Evolutionary conservation across 2,329 filamentous ascomycete species (phyloP).

Genomic region (Helminthosporium solani): DNA sequence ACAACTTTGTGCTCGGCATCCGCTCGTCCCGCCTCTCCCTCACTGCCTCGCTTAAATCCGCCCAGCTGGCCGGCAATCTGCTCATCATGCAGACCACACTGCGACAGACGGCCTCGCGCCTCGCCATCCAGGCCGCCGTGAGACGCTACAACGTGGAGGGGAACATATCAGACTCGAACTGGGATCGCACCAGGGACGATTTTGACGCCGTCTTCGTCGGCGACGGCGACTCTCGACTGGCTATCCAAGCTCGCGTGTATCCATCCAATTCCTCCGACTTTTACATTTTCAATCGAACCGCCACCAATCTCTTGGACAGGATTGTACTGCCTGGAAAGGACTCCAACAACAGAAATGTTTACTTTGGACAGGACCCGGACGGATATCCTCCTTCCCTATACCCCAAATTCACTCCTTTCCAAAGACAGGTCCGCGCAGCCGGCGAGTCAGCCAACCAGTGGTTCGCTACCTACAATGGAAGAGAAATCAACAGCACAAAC

Average conservation of each 20-base stretch:
- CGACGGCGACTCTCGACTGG: constrained; percentile 48
- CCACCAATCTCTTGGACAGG: constrained; percentile 41
- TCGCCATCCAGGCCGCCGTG: constrained; percentile 56
- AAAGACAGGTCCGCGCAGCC: constrained; percentile 29
- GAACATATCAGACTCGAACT: constrained; percentile 56
- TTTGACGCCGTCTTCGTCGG: constrained; percentile 69
- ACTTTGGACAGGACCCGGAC: constrained; percentile 60
- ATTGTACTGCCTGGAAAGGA: constrained; percentile 65
- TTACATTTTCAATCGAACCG: constrained; percentile 46
- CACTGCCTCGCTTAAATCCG: constrained; percentile 82
- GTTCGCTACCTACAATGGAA: constrained; percentile 47
- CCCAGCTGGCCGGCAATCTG: constrained; percentile 76
- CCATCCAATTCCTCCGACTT: constrained; percentile 64
- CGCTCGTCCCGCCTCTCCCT: constrained; percentile 66
- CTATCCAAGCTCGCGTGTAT: constrained; percentile 74
- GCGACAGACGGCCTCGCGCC: constrained; percentile 66
- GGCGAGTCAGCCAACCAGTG: constrained; percentile 37
- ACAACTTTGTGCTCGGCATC: constrained; percentile 60
- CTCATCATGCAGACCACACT: constrained; percentile 75
- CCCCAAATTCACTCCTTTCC: constrained; percentile 71
- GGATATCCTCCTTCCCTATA: constrained; percentile 74
- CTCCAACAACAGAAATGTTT: constrained; percentile 58
- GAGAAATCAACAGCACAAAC: constrained; percentile 46
- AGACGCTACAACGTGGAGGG: constrained; percentile 59
- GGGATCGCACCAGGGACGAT: constrained; percentile 62